Evolutionary conservation across 305 asterid species (phyloP), one percentile per base, ranked within the genome.

Genomic region (Fraxinus platypoda): DNA sequence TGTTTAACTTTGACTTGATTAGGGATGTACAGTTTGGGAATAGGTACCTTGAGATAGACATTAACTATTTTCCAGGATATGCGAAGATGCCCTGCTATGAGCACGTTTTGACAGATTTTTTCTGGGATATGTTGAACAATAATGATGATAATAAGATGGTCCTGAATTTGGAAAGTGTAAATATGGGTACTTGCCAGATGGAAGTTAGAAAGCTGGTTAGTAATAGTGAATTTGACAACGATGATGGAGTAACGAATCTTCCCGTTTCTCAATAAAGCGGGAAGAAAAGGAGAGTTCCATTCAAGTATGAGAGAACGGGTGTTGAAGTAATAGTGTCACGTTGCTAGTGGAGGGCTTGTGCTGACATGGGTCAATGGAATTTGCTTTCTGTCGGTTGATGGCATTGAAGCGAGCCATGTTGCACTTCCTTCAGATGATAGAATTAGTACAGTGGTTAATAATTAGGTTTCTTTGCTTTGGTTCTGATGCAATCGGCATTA

Each of bases 51-150:
- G 93, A 92, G 23, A 86, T 92, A 5, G 97, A 94, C 78, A 92
- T 92, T 49, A 94, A 94, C 85, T 93, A 93, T 81, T 94, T 92
- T 84, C 98, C 98, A 0, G 95, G 97, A 52, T 92, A 92, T 64
- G 95, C 95, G 1, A 94, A 92, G 89, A 90, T 94, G 98, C 98
- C 97, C 1, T 59, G 87, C 85, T 94, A 93, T 35, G 97, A 93
- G 83, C 83, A 76, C 8, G 92, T 90, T 28, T 74, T 93, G 83
- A 91, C 94, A 0, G 92, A 91, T 59, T 94, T 94, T 81, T 92
- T 92, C 84, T 86, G 89, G 90, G 90, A 88, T 66, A 19, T 91
- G 35, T 86, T 90, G 85, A 86, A 59, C 12, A 74, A 84, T 76
- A 81, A 75, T 31, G 79, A 82, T 2, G 59, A 79, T 13, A 81